phyloP scores from a whole-genome alignment of 768 basidiomycete species.

The Kwoniella sp. region DNA sequence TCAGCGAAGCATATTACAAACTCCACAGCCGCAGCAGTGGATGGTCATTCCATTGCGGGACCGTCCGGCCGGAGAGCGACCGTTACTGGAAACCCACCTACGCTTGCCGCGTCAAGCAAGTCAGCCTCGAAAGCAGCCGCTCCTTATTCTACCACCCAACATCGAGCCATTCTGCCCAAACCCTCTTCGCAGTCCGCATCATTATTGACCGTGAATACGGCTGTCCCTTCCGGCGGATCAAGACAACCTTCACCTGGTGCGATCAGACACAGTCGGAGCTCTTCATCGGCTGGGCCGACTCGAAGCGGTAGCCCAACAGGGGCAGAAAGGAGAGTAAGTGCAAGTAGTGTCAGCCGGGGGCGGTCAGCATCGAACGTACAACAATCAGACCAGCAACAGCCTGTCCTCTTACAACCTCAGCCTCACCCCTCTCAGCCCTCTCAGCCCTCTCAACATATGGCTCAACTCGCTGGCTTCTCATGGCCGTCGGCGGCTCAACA shows the following conservation, averaged over 20 bases:
- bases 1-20: background rate
- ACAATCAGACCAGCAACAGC: background rate
- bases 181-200: conserved; percentile 7
- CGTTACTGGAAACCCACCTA: conserved; percentile 24
- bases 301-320: conserved; percentile 12
- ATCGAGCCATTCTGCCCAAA: conserved; percentile 39
- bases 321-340: background rate
- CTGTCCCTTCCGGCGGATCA: background rate
- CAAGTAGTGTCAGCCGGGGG: background rate
- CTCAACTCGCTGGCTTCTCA: conserved; percentile 1
- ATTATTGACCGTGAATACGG: conserved; percentile 4
- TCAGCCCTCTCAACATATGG: background rate
- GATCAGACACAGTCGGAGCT: conserved; percentile 1
- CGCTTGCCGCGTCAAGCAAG: conserved; percentile 27
- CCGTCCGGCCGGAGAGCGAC: conserved; percentile 32
- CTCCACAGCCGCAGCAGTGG: background rate
- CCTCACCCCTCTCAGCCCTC: background rate
- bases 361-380: conserved; percentile 1
- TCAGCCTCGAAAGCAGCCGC: conserved; percentile 36
- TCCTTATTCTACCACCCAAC: conserved; percentile 18
- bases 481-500: conserved; percentile 8
- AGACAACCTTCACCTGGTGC: conserved; percentile 13
- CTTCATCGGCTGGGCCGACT: conserved; percentile 10
- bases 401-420: background rate
- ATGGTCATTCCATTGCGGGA: conserved; percentile 3